These are phyloP conservation scores for Tubosaeta sp. DNA, from an alignment of 768 basidiomycete genomes.

Conservation along the genomic window DNA sequence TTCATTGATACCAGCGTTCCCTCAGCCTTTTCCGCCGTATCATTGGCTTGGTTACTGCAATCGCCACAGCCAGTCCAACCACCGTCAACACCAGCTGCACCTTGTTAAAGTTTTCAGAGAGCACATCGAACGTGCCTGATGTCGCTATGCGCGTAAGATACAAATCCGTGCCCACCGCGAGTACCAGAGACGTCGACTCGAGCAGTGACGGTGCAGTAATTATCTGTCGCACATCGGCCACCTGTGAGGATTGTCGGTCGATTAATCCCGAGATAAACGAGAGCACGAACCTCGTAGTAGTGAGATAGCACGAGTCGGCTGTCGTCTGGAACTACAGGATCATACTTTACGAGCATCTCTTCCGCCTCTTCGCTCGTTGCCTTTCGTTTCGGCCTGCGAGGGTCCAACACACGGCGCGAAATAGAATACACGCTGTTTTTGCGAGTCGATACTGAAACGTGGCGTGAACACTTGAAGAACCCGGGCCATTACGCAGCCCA, in stretches of 20 bases:
- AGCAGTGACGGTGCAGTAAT: constrained; percentile 78
- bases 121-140: constrained; percentile 87
- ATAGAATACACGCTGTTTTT: constrained; percentile 73
- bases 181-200: constrained; percentile 88
- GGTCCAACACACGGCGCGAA: constrained; percentile 71
- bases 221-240: constrained; percentile 64
- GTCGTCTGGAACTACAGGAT: constrained; percentile 73
- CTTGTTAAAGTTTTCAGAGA: constrained; percentile 93
- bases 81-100: constrained; percentile 83
- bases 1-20: constrained; percentile 66
- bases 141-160: constrained; percentile 84
- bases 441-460: constrained; percentile 65
- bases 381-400: constrained; percentile 76
- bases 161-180: constrained; percentile 84
- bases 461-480: background rate
- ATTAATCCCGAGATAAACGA: background rate
- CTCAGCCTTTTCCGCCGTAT: constrained; percentile 62
- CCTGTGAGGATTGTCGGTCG: constrained; percentile 36
- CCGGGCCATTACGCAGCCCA: constrained; percentile 32
- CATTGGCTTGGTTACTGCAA: constrained; percentile 79
- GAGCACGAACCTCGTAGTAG: constrained; percentile 42
- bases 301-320: constrained; percentile 54
- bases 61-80: constrained; percentile 63
- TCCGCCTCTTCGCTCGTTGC: constrained; percentile 75
- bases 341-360: constrained; percentile 83